Percentiles rank a stretch among this genome's conserved stretches.
Evolutionary conservation across 176 grass and related monocot genomes (phyloP).

Genomic region (Dactylis glomerata): DNA sequence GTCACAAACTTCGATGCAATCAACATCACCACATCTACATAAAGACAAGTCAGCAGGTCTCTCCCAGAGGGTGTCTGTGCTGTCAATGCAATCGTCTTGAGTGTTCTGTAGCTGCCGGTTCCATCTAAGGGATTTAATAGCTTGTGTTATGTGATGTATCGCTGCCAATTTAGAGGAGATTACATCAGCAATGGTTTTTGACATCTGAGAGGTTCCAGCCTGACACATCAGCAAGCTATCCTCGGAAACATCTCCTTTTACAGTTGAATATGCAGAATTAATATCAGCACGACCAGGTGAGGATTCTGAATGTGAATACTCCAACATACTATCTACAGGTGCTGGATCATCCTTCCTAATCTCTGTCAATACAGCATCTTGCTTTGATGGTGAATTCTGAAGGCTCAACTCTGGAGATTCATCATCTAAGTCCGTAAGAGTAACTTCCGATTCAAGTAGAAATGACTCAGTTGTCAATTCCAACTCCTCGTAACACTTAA

Average conservation of each 20-base stretch:
- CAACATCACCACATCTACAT: slow-evolving; percentile 86
- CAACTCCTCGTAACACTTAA: slow-evolving; percentile 90
- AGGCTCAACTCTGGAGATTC: slow-evolving; percentile 65
- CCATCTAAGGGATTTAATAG: slow-evolving; percentile 98
- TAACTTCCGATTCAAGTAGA: slow-evolving; percentile 86
- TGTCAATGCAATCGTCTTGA: slow-evolving; percentile 40
- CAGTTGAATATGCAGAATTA: slow-evolving; percentile 39
- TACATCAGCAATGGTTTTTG: slow-evolving; percentile 65
- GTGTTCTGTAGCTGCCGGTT: slow-evolving; percentile 81
- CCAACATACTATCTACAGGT: slow-evolving; percentile 27
- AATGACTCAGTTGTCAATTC: slow-evolving; percentile 82
- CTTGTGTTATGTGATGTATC: slow-evolving; percentile 95
- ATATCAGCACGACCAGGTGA: slow-evolving; percentile 20
- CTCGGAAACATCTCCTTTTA: slow-evolving; percentile 30
- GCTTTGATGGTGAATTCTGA: slow-evolving; percentile 52
- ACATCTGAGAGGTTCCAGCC: slow-evolving; percentile 41
- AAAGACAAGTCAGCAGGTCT: slow-evolving; percentile 67
- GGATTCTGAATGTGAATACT: slow-evolving; percentile 32
- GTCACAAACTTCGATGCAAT: slow-evolving; percentile 95
- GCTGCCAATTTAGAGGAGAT: slow-evolving; percentile 97
- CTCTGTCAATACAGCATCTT: slow-evolving; percentile 39
- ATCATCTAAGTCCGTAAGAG: slow-evolving; percentile 86
- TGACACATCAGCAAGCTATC: slow-evolving; percentile 71
- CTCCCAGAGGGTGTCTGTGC: slow-evolving; percentile 53
- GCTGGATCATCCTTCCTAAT: slow-evolving; percentile 25